Evolutionary conservation across 805 yeast genomes (phyloP), one percentile per base, ranked within the genome.

Genomic region (Teunomyces panamensis): DNA sequence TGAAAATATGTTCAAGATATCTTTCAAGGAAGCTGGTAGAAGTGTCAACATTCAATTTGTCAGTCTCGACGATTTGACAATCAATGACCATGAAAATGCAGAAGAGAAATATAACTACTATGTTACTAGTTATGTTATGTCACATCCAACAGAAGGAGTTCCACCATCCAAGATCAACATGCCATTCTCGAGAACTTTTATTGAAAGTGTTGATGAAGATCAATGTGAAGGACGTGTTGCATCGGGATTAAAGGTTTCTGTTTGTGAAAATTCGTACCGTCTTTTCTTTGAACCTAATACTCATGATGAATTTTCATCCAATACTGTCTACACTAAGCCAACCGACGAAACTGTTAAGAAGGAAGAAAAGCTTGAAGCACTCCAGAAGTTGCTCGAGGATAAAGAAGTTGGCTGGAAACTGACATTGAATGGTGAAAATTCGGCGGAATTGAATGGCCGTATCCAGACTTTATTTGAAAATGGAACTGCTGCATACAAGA

Each of bases 91-190:
- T 49, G 88, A 87, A 53, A 78, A 83, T 17, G 80, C 83, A 3
- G 92, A 87, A 56, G 95, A 89, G 54, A 81, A 80, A 58, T 94
- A 96, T 87, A 91, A 89, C 63, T 92, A 94, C 70, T 94, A 94
- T 62, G 78, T 94, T 44, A 92, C 98, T 0, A 87, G 96, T 37
- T 94, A 87, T 65, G 80, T 91, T 37, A 86, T 94, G 87, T 86
- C 96, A 3, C 96, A 89, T 59, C 98, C 99, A 33, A 94, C 99
- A 2, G 99, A 94, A 66, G 98, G 98, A 28, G 86, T 94, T 13
- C 84, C 89, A 13, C 81, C 88, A 14, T 83, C 86, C 37, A 83
- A 82, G 55, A 78, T 94, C 47, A 78, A 79, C 52, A 74, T 89
- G 65, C 98, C 98, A 24, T 87, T 92, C 66, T 71, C 88, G 54